Conservation (phyloP, 257 asterid genomes). For the Verbascum thapsus region DNA sequence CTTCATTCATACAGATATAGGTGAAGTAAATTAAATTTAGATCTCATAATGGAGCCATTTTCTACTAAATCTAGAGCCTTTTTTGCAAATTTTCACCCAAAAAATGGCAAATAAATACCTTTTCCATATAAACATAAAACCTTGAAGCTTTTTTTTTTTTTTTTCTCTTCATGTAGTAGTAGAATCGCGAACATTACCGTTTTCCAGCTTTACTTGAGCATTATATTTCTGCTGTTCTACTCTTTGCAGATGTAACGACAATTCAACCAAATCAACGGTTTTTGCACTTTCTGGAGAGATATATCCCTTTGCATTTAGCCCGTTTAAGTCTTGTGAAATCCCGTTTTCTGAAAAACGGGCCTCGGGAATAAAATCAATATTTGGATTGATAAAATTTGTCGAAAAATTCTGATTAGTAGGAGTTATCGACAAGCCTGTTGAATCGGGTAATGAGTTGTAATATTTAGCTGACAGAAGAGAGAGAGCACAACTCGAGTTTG, state of each 20-base stretch:
- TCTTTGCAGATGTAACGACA: conserved; percentile 63
- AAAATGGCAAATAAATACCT: neutral
- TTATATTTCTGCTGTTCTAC: conserved; percentile 55
- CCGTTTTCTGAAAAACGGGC: neutral
- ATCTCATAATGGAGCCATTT: neutral
- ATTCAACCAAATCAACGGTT: conserved; percentile 51
- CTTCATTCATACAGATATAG: no score
- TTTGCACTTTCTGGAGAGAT: conserved; percentile 31
- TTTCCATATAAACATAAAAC: no score
- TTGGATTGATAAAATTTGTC: neutral
- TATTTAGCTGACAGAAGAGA: conserved; percentile 81
- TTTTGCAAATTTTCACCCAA: neutral
- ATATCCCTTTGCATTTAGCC: conserved; percentile 9
- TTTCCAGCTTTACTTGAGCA: conserved; percentile 49
- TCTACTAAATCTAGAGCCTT: no score
- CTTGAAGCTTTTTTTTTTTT: no score
- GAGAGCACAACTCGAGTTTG: conserved; percentile 57
- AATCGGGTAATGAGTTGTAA: conserved; percentile 30
- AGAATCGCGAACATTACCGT: conserved; percentile 31
- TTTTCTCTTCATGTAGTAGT: no score
- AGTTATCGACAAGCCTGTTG: conserved; percentile 30
- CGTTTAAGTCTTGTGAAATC: conserved; percentile 22
- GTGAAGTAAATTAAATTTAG: no score
- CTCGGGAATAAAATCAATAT: no score
- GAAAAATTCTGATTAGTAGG: conserved; percentile 27